Base-by-base conservation (phyloP, 768 basidiomycete species). In the Strobilomyces confusus region DNA sequence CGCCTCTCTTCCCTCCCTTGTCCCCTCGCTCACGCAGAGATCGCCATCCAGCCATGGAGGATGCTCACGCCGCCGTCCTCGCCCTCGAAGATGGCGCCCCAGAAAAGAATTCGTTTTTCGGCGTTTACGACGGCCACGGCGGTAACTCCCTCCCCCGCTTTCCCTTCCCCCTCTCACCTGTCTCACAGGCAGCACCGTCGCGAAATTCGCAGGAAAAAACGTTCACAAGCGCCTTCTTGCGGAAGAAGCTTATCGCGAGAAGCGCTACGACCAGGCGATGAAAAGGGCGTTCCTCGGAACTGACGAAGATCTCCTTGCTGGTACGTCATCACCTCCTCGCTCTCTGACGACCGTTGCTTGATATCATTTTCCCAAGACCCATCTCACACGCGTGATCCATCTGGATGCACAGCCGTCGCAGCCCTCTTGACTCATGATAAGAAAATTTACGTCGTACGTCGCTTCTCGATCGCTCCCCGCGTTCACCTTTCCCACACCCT, bases 71-170 rank as follows among this genome's bases (percentile, higher is more conserved):
- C 17, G 77, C 82, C 36, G 72, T 89, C 25, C 75, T 95, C 43
- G 77, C 84, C 57, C 74, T 97, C 52, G 84, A 88, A 53, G 78
- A 78, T 38, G 73, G 58, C 62, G 55, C 54, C 29, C 66, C 72
- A 1, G 69, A 75, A 36, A 73, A 75, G 6, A 89, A 86, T 67
- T 80, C 90, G 1, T 95, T 98, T 74, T 97, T 98, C 63, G 95
- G 89, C 26, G 95, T 99, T 2, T 98, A 97, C 66, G 97, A 99
- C 73, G 97, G 97, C 29, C 97, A 99, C 68, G 97, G 97, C 55
- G 97, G 95, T 92, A 64, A 59, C 81, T 25, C 13, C 37, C 22
- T 44, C 26, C 40, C 29, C 14, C 20, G 5, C 25, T 22, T 50
- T n/a, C 11, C 14, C 1, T 34, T 14, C 17, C 30, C 25, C 1